Evolutionary conservation across 1,284 basidiomycete species (phyloP), one percentile per base, ranked within the genome.

Genomic region (Apiotrichum laibachii): DNA sequence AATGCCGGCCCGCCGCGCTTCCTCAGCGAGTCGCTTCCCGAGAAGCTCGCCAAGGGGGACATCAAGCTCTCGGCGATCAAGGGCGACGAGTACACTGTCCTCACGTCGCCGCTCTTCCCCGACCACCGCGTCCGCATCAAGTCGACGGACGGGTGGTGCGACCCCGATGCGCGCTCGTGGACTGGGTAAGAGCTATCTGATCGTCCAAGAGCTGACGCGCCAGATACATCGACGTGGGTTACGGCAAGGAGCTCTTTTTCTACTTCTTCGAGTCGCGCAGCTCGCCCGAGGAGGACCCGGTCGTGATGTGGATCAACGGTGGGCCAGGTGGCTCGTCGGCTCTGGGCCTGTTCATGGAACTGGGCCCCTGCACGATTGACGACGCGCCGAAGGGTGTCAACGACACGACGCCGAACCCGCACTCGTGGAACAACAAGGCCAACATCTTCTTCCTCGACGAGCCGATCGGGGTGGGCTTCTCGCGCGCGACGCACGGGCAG

Each of bases 241-340:
- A 85, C 63, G 85, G 87, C 5, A 82, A 85, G 59, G 85, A 86
- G 62, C 80, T 86, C 70, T 91, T 90, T 80, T 92, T 92, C 79
- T 89, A 88, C 76, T 91, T 90, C 79, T 91, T 92, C 73, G 88
- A 89, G 75, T 88, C 86, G 54, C 79, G 88, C 58, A 81, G 82
- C 44, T 79, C 86, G 59, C 88, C 89, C 1, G 81, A 81, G 15
- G 81, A 81, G 39, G 80, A 81, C 64, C 80, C 80, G 0, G 76
- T 81, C 1, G 48, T 77, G 43, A 73, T 76, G 71, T 77, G 77
- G 77, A 77, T 77, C 62, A 79, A 79, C 57, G 77, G 77, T 49
- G 77, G 77, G 1, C 77, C 77, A 0, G 80, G 79, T 2, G 80
- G 81, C 64, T 75, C 71, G 2, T 77, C 76, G 0, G 70, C 79